A percentile compares a stretch with the other conserved stretches of the same genome.
Conservation (phyloP, 257 asterid species). For the Paraleonurus japonicus region DNA sequence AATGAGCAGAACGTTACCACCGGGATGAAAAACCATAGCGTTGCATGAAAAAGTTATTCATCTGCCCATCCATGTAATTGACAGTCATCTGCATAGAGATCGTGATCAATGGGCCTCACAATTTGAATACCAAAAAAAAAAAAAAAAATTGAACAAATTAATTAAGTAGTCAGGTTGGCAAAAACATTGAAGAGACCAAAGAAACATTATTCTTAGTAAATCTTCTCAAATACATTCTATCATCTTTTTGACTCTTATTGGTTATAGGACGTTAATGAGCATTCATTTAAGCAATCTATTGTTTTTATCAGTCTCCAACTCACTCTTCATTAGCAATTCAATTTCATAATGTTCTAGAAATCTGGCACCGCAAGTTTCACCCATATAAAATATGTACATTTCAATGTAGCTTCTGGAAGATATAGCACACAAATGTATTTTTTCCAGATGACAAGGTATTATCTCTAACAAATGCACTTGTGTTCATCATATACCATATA, state of each 20-base stretch:
- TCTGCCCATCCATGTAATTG: conserved; percentile 71
- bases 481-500: conserved; percentile 24
- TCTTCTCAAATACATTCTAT: background rate
- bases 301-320: conserved; percentile 8
- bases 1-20: conserved; percentile 58
- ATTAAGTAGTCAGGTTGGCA: conserved; percentile 19
- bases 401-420: conserved; percentile 10
- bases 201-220: background rate
- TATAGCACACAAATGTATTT: background rate
- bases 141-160: background rate
- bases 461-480: conserved; percentile 15
- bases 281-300: background rate
- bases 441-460: background rate
- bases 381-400: background rate
- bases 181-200: conserved; percentile 18
- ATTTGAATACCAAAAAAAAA: background rate
- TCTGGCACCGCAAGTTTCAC: conserved; percentile 5
- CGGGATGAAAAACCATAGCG: conserved; percentile 96
- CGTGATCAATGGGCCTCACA: conserved; percentile 21
- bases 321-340: background rate
- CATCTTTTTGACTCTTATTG: conserved; percentile 1
- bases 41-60: conserved; percentile 77
- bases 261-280: conserved; percentile 9
- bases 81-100: conserved; percentile 81
- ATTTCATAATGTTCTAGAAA: conserved; percentile 14